A percentile compares a stretch with the other conserved stretches of the same genome.
phyloP scores from a whole-genome alignment of 345 rosid genomes.

The Eucalyptus pumila region DNA sequence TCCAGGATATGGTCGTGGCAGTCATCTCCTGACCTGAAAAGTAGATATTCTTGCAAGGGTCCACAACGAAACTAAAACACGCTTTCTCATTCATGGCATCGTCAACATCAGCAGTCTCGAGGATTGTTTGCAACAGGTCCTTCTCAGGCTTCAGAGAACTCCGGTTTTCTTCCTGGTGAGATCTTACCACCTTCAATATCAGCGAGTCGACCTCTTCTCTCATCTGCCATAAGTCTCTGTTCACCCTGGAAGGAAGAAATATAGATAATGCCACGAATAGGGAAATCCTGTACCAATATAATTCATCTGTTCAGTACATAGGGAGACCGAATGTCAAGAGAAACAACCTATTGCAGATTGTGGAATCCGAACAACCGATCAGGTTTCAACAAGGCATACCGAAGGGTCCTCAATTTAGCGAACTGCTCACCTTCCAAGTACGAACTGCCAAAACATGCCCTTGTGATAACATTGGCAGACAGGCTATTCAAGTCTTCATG shows the following conservation, averaged over 20 bases:
- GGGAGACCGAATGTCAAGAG: background rate
- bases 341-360: background rate
- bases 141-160: background rate
- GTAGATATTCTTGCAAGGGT: slow-evolving; percentile 15
- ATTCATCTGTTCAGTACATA: background rate
- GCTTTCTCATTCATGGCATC: background rate
- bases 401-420: background rate
- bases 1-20: slow-evolving; percentile 10
- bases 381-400: background rate
- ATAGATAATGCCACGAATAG: background rate
- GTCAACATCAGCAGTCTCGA: background rate
- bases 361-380: background rate
- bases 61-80: background rate
- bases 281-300: background rate
- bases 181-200: slow-evolving; percentile 2
- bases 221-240: background rate
- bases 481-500: slow-evolving; percentile 3
- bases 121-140: slow-evolving; percentile 7
- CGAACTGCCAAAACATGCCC: slow-evolving; percentile 15
- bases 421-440: background rate
- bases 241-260: background rate
- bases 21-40: slow-evolving; percentile 18
- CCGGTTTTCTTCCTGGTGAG: background rate
- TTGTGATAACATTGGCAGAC: slow-evolving; percentile 6
- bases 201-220: background rate